Evolutionary conservation across 257 asterid genomes (phyloP), one percentile per base, ranked within the genome.

Genomic region (Plantago ovata): DNA sequence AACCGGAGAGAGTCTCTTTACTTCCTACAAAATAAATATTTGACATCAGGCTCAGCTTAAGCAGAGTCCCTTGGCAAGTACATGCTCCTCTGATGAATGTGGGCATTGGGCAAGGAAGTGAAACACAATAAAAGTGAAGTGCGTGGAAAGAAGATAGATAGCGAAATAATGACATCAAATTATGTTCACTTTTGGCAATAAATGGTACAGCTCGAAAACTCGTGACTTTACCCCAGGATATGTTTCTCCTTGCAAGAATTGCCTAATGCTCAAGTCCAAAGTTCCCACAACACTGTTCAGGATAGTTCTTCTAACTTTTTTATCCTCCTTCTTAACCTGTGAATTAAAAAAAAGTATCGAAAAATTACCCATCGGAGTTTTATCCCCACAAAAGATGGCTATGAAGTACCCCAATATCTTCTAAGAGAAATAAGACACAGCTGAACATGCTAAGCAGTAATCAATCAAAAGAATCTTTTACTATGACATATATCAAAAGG

Each of bases 211-310:
- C 62, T 16, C 42, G 61, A 59, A 63, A 51, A 53, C 14, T 60
- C 13, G 28, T 63, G 64, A 61, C 47, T 60, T 61, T 86, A 90
- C 98, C 98, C 85, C 95, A 42, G 95, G 95, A 79, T 77, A 77
- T 23, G 76, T 68, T 80, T 86, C 97, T 52, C 97, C 89, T 64
- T 74, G 92, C 64, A 87, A 66, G 70, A 82, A 86, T 59, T 77
- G 95, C 54, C 87, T 83, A 61, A 90, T 64, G 66, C 89, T 82
- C 19, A 90, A 72, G 79, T 90, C 98, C 78, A 86, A 72, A 44
- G 98, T 90, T 51, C 98, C 98, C 68, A 90, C 95, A 16, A 84
- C 78, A 71, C 96, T 90, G 68, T 79, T 90, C 44, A 90, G 77
- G 54, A 90, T 95, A 21, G 95, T 86, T 73, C 98, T 83, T 79